These are phyloP conservation scores for Plasmodium yoelii DNA, from an alignment of 169 alveolate species.

Conservation along the genomic window DNA sequence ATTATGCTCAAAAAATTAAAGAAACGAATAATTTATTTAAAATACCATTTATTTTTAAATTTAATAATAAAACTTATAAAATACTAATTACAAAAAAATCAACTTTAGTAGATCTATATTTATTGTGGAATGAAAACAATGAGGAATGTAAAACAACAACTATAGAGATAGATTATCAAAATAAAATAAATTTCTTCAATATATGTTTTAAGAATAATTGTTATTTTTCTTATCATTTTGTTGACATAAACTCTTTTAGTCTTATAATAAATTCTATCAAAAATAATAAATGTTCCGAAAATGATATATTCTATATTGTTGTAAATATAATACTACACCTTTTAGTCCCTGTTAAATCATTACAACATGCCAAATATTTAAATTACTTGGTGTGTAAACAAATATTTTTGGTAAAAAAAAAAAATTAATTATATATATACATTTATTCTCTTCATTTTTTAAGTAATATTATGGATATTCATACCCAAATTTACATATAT, in stretches of 20 bases:
- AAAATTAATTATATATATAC: not conserved
- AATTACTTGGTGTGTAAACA: constrained; percentile 27
- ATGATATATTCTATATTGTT: constrained; percentile 25
- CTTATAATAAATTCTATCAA: constrained; percentile 38
- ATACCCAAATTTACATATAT: not conserved
- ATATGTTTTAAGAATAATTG: constrained; percentile 4
- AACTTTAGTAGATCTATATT: constrained; percentile 9
- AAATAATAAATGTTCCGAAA: not conserved
- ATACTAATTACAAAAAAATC: constrained; percentile 24
- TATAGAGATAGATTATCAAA: too few species aligned
- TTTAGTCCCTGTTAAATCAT: constrained; percentile 17
- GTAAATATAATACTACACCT: constrained; percentile 30
- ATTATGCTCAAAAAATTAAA: constrained; percentile 31
- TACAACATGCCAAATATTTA: constrained; percentile 12
- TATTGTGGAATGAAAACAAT: constrained; percentile 2
- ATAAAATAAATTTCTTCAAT: not conserved
- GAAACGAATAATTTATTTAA: constrained; percentile 45
- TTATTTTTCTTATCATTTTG: constrained; percentile 63
- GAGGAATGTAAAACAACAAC: not conserved
- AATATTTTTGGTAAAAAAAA: constrained; percentile 22
- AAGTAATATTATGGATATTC: not conserved
- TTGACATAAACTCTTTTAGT: constrained; percentile 39
- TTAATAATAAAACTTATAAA: constrained; percentile 18
- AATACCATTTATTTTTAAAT: constrained; percentile 36
- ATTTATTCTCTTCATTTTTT: not conserved